phyloP scores from a whole-genome alignment of 2,329 filamentous ascomycete genomes.

The Fusarium albosuccineum region DNA sequence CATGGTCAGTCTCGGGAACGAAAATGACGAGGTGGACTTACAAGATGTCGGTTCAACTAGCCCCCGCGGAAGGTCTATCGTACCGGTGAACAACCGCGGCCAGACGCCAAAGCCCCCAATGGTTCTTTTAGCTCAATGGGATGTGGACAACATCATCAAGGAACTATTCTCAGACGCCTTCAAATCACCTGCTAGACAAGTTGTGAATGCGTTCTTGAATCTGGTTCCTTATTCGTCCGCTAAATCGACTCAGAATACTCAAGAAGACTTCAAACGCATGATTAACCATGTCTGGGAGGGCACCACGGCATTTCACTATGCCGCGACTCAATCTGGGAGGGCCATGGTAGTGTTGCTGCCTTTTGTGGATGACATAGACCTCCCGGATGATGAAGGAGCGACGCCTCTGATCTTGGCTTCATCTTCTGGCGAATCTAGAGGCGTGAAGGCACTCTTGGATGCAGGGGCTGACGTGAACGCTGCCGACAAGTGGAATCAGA shows the following conservation, averaged over 20 bases:
- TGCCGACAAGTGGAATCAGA: slow-evolving; percentile 28
- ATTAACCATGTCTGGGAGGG: slow-evolving; percentile 34
- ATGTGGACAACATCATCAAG: slow-evolving; percentile 26
- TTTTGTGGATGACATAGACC: slow-evolving; percentile 28
- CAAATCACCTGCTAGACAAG: slow-evolving; percentile 2
- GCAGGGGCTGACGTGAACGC: slow-evolving; percentile 32
- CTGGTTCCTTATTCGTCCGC: slow-evolving; percentile 12
- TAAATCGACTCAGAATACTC: not conserved
- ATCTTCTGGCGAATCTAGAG: slow-evolving; percentile 16
- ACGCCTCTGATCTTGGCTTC: slow-evolving; percentile 35
- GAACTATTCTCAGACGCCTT: slow-evolving; percentile 23
- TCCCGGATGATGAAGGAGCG: slow-evolving; percentile 27
- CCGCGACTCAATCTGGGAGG: slow-evolving; percentile 27
- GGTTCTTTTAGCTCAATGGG: slow-evolving; percentile 35
- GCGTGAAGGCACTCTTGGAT: slow-evolving; percentile 27
- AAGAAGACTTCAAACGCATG: slow-evolving; percentile 20
- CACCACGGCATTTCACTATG: slow-evolving; percentile 36
- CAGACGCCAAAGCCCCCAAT: slow-evolving; percentile 29
- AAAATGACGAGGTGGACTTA: not conserved
- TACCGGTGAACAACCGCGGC: not conserved
- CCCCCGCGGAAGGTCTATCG: not conserved
- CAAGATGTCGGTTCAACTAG: not conserved
- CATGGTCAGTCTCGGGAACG: not conserved
- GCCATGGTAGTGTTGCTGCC: slow-evolving; percentile 32
- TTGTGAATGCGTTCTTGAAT: slow-evolving; percentile 7